Evolutionary conservation across 1,284 basidiomycete genomes (phyloP).

Genomic region (Boletus semigastroideus): DNA sequence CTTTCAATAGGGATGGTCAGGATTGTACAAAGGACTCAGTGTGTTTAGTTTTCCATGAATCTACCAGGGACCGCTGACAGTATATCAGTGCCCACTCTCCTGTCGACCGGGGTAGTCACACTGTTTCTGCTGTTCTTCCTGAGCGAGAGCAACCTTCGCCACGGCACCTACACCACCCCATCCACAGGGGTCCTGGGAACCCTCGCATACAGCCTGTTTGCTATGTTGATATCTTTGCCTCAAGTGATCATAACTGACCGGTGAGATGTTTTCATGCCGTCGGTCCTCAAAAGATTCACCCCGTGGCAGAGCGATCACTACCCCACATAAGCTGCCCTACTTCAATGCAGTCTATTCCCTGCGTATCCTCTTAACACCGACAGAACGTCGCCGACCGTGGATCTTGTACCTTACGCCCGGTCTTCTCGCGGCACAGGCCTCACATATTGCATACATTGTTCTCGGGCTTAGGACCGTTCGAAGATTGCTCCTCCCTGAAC

Average conservation of each 20-base stretch:
- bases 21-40: conserved; percentile 86
- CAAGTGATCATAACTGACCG: conserved; percentile 78
- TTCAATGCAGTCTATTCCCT: conserved; percentile 62
- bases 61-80: conserved; percentile 11
- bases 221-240: conserved; percentile 80
- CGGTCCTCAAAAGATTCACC: neutral
- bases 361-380: conserved; percentile 76
- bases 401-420: conserved; percentile 84
- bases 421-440: conserved; percentile 65
- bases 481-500: conserved; percentile 61
- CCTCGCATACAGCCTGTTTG: conserved; percentile 58
- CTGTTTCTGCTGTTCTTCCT: conserved; percentile 57
- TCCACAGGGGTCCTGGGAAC: conserved; percentile 66
- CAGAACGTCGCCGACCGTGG: conserved; percentile 80
- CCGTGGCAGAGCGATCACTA: conserved; percentile 72
- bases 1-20: conserved; percentile 60
- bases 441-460: conserved; percentile 68
- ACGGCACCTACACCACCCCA: conserved; percentile 70
- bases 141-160: conserved; percentile 51
- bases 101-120: conserved; percentile 61
- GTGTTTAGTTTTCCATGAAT: conserved; percentile 31
- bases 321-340: conserved; percentile 78
- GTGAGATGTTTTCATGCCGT: conserved; percentile 38
- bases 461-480: conserved; percentile 69
- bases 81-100: conserved; percentile 66